phyloP scores from a whole-genome alignment of 164 flowering plant species.

The Magnolia kwangsiensis region DNA sequence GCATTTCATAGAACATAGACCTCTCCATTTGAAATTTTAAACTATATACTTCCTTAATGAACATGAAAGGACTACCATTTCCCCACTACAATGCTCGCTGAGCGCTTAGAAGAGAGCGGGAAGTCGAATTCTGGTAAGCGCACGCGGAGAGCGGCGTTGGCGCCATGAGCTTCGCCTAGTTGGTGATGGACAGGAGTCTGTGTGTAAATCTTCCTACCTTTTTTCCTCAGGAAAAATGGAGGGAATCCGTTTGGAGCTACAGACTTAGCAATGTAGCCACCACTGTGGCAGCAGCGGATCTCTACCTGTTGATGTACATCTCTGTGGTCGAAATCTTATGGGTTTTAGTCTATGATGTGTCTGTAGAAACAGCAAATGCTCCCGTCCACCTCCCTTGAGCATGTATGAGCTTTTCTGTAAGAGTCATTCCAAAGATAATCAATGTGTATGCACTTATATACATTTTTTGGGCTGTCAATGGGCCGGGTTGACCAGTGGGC shows the following conservation, averaged over 20 bases:
- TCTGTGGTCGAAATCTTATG: constrained; percentile 34
- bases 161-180: constrained; percentile 3
- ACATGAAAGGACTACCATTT: constrained; percentile 22
- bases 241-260: constrained; percentile 16
- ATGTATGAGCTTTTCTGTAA: neutral
- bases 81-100: constrained; percentile 5
- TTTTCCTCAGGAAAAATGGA: constrained; percentile 13
- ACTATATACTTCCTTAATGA: constrained; percentile 11
- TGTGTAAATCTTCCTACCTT: constrained; percentile 7
- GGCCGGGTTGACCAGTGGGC: too few relatives aligned
- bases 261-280: constrained; percentile 19
- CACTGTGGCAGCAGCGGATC: constrained; percentile 5
- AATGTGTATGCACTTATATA: too few relatives aligned
- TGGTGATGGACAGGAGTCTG: neutral
- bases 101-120: neutral
- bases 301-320: constrained; percentile 40
- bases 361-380: constrained; percentile 31
- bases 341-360: constrained; percentile 24
- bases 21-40: constrained; percentile 31
- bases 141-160: constrained; percentile 1
- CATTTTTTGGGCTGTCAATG: too few relatives aligned
- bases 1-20: constrained; percentile 48
- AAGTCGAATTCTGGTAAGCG: constrained; percentile 7
- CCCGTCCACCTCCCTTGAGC: constrained; percentile 43
- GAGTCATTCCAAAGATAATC: too few relatives aligned